Conservation (phyloP, 495 filamentous ascomycete genomes). For the Endocarpon pusillum region DNA sequence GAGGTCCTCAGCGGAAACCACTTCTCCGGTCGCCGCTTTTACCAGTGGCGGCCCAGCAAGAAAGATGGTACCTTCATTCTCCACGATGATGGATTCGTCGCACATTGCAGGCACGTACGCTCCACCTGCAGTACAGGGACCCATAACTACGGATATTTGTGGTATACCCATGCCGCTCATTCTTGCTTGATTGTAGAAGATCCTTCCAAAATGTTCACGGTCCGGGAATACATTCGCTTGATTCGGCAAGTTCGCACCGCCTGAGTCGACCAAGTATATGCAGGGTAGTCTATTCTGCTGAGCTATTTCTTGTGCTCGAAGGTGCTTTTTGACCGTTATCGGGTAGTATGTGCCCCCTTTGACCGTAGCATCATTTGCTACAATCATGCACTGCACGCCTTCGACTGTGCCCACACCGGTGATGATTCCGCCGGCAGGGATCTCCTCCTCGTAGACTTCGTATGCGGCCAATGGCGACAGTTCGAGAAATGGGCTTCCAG, state of each 20-base stretch:
- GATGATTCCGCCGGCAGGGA: constrained; percentile 77
- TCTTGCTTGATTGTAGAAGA: constrained; percentile 97
- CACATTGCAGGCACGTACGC: constrained; percentile 96
- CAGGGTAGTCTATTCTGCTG: constrained; percentile 76
- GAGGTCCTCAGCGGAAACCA: constrained; percentile 80
- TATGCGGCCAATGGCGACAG: constrained; percentile 76
- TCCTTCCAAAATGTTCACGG: constrained; percentile 85
- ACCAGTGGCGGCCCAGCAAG: constrained; percentile 89
- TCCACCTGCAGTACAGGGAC: constrained; percentile 88
- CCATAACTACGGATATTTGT: constrained; percentile 93
- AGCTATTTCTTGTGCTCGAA: constrained; percentile 81
- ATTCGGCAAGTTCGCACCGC: constrained; percentile 88
- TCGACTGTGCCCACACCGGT: constrained; percentile 83
- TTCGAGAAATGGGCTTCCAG: constrained; percentile 81
- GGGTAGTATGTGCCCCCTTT: constrained; percentile 99
- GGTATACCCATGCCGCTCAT: constrained; percentile 70
- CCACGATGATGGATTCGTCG: constrained; percentile 92
- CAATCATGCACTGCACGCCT: constrained; percentile 83
- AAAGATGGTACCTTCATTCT: constrained; percentile 90
- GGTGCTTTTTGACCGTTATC: constrained; percentile 94
- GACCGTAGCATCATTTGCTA: constrained; percentile 94
- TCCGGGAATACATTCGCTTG: constrained; percentile 97
- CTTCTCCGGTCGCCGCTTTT: constrained; percentile 91
- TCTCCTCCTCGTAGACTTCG: constrained; percentile 76
- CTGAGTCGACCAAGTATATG: constrained; percentile 92